phyloP scores from a whole-genome alignment of 805 yeast genomes.

The Starmerella riodocensis region DNA sequence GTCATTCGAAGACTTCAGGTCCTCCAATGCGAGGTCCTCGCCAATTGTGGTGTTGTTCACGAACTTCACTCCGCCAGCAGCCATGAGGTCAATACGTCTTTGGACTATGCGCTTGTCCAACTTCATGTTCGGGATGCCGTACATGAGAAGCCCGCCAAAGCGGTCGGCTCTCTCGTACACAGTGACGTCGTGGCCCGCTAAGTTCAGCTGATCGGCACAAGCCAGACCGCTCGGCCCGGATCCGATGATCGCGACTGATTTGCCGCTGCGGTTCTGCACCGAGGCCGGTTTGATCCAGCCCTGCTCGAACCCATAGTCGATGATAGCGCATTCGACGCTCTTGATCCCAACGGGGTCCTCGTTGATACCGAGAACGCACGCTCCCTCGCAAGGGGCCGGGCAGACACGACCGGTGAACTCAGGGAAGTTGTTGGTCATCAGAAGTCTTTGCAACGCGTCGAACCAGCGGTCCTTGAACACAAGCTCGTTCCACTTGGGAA shows the following conservation, averaged over 20 bases:
- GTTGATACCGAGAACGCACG: slow-evolving; percentile 83
- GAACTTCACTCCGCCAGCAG: slow-evolving; percentile 78
- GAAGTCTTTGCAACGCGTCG: slow-evolving; percentile 77
- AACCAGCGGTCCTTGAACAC: slow-evolving; percentile 91
- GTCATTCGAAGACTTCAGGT: slow-evolving; percentile 50
- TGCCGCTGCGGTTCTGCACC: slow-evolving; percentile 72
- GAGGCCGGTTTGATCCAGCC: slow-evolving; percentile 89
- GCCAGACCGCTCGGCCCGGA: slow-evolving; percentile 98
- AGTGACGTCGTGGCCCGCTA: slow-evolving; percentile 85
- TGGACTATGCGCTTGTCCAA: slow-evolving; percentile 84
- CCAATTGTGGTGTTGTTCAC: slow-evolving; percentile 70
- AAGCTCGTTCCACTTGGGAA: slow-evolving; percentile 96
- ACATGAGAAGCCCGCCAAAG: slow-evolving; percentile 94
- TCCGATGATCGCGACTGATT: slow-evolving; percentile 74
- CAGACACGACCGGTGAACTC: slow-evolving; percentile 97
- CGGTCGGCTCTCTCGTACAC: slow-evolving; percentile 91
- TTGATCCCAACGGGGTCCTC: slow-evolving; percentile 95
- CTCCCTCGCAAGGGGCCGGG: slow-evolving; percentile 99
- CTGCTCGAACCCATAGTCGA: slow-evolving; percentile 89
- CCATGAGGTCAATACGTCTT: slow-evolving; percentile 82
- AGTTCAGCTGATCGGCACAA: slow-evolving; percentile 91
- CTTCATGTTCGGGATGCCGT: slow-evolving; percentile 99
- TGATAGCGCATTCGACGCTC: slow-evolving; percentile 88
- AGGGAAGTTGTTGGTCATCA: slow-evolving; percentile 97
- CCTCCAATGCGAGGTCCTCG: slow-evolving; percentile 61